Base-by-base conservation (phyloP, 305 asterid genomes). In the Ilex paraguariensis region DNA sequence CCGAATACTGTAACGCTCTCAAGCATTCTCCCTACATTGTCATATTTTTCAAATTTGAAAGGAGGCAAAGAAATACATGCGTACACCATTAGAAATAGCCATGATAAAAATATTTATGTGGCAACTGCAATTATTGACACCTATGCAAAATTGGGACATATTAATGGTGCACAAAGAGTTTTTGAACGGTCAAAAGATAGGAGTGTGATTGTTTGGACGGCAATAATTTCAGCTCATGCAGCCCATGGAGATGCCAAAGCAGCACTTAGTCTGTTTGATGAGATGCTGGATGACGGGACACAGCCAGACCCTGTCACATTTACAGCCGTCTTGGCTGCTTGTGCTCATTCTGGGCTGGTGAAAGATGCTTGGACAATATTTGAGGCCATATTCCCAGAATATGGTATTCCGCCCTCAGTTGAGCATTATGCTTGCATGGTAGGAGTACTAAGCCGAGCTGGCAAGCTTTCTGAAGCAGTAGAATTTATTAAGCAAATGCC, bases 371-470 rank as follows among this genome's bases (percentile, higher is more conserved):
- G 73, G 80, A 81, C 75, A 69, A 67, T 91, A 55, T 85, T 87
- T 67, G 48, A 78, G 57, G 59, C 75, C 2, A 62, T 81, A 69
- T 66, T 78, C 67, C 85, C 87, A 1, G 72, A 74, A 63, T 83
- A 82, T 62, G 83, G 77, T 53, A 75, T 81, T 74, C 79, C 75
- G 7, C 96, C 93, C 14, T 68, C 69, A 73, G 68, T 62, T 67
- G 86, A 89, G 79, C 98, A 89, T 60, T 87, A 85, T 74, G 82
- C 95, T 62, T 87, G 96, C 68, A 48, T 89, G 76, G 96, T 87
- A 44, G 83, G 82, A 13, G 89, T 95, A 70, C 79, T 91, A 67
- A 71, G 82, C 69, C 81, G 96, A 50, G 87, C 82, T 44, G 92
- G 89, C 52, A 80, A 72, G 68, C 85, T 91, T 66, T 73, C 65